Percentiles rank a stretch among this genome's conserved stretches.
These are phyloP conservation scores for Glaciozyma martinii DNA, from an alignment of 768 basidiomycete species.

Conservation along the genomic window DNA sequence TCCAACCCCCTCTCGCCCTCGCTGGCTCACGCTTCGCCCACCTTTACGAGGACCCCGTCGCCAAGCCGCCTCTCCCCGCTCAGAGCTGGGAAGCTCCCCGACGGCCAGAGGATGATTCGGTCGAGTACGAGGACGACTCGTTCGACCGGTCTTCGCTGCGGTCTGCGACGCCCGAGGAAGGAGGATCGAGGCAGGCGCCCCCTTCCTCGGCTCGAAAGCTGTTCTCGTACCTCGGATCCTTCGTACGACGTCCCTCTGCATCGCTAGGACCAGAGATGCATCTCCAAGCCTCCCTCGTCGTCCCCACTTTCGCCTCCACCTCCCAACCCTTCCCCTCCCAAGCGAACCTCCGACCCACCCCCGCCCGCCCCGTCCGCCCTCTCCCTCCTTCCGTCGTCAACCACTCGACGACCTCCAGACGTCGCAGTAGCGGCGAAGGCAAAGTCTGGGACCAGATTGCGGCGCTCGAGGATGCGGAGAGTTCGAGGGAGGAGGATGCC, in stretches of 20 bases:
- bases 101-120: neutral
- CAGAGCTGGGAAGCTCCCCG: neutral
- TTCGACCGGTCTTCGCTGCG: neutral
- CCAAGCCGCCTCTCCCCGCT: constrained; percentile 20
- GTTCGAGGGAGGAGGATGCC: constrained; percentile 24
- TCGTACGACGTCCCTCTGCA: constrained; percentile 10
- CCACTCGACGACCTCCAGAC: neutral
- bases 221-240: constrained; percentile 23
- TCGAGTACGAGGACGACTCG: neutral
- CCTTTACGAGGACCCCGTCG: constrained; percentile 24
- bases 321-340: neutral
- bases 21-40: constrained; percentile 22
- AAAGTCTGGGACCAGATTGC: constrained; percentile 14
- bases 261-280: constrained; percentile 15
- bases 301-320: constrained; percentile 5
- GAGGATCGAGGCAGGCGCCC: neutral
- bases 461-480: constrained; percentile 26
- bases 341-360: neutral
- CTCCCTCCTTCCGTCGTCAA: neutral
- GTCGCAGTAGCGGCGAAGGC: constrained; percentile 6
- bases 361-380: neutral
- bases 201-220: constrained; percentile 9
- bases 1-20: constrained; percentile 19
- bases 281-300: neutral
- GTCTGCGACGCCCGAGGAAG: constrained; percentile 1